Base-by-base conservation (phyloP, 345 rosid genomes). In the Lepidium aucheri region DNA sequence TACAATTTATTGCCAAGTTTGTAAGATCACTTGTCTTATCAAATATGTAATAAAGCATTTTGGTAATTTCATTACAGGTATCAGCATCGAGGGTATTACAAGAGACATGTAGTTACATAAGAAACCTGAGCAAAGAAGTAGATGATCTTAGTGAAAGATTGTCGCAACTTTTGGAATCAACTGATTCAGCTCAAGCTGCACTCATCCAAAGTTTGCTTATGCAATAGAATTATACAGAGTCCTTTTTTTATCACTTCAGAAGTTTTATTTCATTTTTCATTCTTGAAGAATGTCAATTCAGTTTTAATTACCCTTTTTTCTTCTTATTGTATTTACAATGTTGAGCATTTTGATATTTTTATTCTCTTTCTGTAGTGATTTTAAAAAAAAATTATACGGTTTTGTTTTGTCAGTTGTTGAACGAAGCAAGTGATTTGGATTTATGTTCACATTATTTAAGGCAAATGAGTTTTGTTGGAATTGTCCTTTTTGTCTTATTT, bases 191-290 rank as follows among this genome's bases (percentile, higher is more conserved):
- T 34, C 87, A 91, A 61, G 96, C 96, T 13, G 88, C 83, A 60
- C 80, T 91, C 17, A 81, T 88, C 61, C 85, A 96, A 78, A 85
- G 85, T 72, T 79, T 91, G 73, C 81, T 88, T 41, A 80, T 79
- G 86, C 74, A 74, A 77, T 79, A 52, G 52, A 38, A 45, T 43
- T 54, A 20, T 2, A 1, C 16, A 20, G 22, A 53, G 20, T 30
- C 24, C 2, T 22, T 28, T 26, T 28, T 28, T 45, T 26, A 58
- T 16, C 30, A 14, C 30, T 8, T 3, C 8, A 42, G 11, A 1
- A 42, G 26, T 33, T 68, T 0, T 15, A 18, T 1, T 28, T 28
- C 32, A 28, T 28, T 51, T 16, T 7, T 12, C n/a, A 9, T 26
- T 14, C 13, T 30, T 4, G 0, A 7, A 30, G 59, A 33, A 50